phyloP scores from a whole-genome alignment of 495 filamentous ascomycete species.

The Daldinia caldariorum region DNA sequence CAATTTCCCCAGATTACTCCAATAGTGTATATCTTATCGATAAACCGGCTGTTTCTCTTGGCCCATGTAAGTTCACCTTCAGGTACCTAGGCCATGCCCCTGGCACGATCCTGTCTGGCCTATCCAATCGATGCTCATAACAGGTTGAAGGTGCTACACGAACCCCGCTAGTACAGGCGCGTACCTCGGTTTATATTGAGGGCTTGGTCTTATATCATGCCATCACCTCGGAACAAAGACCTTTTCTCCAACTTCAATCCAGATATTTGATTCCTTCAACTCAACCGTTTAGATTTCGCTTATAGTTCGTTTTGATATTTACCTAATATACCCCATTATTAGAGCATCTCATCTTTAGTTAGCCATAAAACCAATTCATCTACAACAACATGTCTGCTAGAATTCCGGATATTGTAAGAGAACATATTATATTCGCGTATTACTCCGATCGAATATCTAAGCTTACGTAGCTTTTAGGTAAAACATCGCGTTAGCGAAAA shows the following conservation, averaged over 20 bases:
- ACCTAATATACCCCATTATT: not conserved
- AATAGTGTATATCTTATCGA: not conserved
- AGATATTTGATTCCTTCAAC: constrained; percentile 4
- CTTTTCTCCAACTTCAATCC: constrained; percentile 11
- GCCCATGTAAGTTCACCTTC: constrained; percentile 7
- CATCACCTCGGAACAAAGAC: constrained; percentile 26
- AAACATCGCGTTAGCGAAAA: constrained; percentile 76
- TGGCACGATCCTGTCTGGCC: not conserved
- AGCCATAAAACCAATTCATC: not conserved
- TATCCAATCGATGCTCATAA: constrained; percentile 2
- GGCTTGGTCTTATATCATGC: constrained; percentile 15
- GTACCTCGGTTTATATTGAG: constrained; percentile 38
- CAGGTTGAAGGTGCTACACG: not conserved
- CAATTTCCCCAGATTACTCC: constrained; percentile 32
- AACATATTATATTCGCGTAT: constrained; percentile 18
- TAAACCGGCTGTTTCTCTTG: constrained; percentile 6
- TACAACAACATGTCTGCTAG: constrained; percentile 66
- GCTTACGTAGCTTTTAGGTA: constrained; percentile 56
- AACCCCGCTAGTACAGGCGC: constrained; percentile 28
- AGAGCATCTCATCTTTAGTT: not conserved
- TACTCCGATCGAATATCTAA: constrained; percentile 11
- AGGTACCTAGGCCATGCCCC: not conserved
- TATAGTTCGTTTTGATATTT: constrained; percentile 9
- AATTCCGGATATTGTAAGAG: constrained; percentile 73
- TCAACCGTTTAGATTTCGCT: constrained; percentile 12